phyloP scores from a whole-genome alignment of 1,139 yeast species.

The Arxiozyma bovina region DNA sequence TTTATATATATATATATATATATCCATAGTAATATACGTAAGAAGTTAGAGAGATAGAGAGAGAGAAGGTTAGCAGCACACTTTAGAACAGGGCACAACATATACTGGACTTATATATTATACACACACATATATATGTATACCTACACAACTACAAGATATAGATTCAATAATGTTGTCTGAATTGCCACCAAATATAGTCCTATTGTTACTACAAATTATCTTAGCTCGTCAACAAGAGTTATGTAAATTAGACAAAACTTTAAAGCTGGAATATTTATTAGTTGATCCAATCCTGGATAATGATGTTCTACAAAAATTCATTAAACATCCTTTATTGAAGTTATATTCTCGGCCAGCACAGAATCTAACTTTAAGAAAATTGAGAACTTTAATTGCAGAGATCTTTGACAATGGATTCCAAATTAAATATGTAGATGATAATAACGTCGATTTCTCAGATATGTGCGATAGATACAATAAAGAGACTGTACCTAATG shows the following conservation, averaged over 20 bases:
- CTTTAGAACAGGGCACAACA: too few species aligned
- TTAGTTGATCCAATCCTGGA: conserved; percentile 25
- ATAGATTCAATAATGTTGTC: neutral
- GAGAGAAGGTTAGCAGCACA: too few species aligned
- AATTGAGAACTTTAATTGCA: conserved; percentile 16
- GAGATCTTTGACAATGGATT: conserved; percentile 15
- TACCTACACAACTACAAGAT: neutral
- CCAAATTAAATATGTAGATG: neutral
- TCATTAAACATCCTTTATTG: conserved; percentile 20
- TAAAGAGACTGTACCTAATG: neutral
- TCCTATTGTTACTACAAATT: conserved; percentile 21
- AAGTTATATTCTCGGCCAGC: conserved; percentile 22
- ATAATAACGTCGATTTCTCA: neutral
- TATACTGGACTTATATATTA: too few species aligned
- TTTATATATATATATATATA: too few species aligned
- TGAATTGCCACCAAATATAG: conserved; percentile 19
- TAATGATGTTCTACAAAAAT: conserved; percentile 15
- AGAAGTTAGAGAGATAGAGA: too few species aligned
- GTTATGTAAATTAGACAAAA: conserved; percentile 17
- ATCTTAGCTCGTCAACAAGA: conserved; percentile 25
- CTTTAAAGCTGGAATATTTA: conserved; percentile 13
- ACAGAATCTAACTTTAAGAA: conserved; percentile 14
- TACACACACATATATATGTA: neutral
- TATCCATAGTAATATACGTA: too few species aligned
- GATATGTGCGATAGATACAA: neutral